Evolutionary conservation across 2,329 filamentous ascomycete genomes (phyloP), one percentile per base, ranked within the genome.

Genomic region (Aspergillus sp.): DNA sequence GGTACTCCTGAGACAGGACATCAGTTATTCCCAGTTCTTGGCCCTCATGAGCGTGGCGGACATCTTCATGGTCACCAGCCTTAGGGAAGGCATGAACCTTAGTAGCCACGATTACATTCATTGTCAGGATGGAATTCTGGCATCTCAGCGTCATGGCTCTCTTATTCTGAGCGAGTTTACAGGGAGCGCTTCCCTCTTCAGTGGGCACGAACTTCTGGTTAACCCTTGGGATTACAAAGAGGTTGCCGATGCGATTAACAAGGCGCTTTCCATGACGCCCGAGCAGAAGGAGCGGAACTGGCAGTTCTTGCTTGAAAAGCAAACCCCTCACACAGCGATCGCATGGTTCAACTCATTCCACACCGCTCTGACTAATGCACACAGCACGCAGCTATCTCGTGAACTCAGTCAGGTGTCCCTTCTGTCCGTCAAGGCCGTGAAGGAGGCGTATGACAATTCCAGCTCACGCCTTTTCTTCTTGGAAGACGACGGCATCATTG

Each of bases 1-100:
- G 10, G 91, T 97, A 8, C 95, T 97, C 73, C 81, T 97, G 52
- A 91, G 94, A 76, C 93, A 97, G 76, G 94, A 98, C 69, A 96
- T 97, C 65, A 89, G 91, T 62, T 96, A 96, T 70, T 84, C 91
- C 0, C 92, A 97, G 73, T 97, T 97, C 69, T 83, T 97, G n/a
- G 93, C 93, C 1, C 82, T 98, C 2, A 82, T 97, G 56, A 92
- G 91, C 4, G 89, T 95, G 52, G 93, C 94, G 1, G 92, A 97
- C 74, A 89, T 90, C 1, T 83, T 97, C 54, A 94, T 97, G 86
- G 93, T 97, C 70, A 96, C 93, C 4, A 95, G 91, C 70, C 88
- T 97, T 69, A 91, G 94, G 54, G 94, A 97, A 74, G 94, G 94
- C 66, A 97, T 97, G 94, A 97, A 97, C 72, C 80, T 98, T 54